These are phyloP conservation scores for Mycosphaerella sp. DNA, from an alignment of 2,329 filamentous ascomycete genomes.

Conservation along the genomic window DNA sequence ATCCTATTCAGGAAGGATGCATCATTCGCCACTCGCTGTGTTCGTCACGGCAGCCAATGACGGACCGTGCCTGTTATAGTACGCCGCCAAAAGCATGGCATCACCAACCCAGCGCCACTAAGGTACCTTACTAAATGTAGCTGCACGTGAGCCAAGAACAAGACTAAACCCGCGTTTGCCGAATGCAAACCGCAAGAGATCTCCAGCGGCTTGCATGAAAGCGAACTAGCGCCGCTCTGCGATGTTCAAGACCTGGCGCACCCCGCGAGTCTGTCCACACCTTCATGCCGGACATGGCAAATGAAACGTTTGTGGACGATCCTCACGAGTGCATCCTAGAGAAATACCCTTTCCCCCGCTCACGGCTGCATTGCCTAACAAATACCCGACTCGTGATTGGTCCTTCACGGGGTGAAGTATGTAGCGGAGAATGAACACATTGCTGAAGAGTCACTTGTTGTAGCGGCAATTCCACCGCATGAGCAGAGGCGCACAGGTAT, in stretches of 20 bases:
- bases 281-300: no score
- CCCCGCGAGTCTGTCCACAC: background rate
- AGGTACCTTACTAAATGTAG: no score
- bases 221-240: background rate
- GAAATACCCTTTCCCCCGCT: background rate
- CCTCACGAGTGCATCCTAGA: background rate
- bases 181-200: background rate
- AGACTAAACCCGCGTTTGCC: constrained; percentile 1
- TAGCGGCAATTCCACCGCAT: background rate
- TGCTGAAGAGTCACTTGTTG: background rate
- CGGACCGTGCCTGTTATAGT: no score
- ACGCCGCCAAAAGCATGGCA: no score
- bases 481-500: background rate
- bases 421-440: background rate
- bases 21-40: background rate
- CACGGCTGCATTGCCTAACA: background rate
- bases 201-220: background rate
- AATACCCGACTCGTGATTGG: background rate
- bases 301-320: background rate
- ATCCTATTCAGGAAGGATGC: background rate
- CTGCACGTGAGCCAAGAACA: no score
- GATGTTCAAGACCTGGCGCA: background rate
- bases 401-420: background rate
- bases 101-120: no score
- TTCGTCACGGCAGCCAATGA: no score